These are phyloP conservation scores for Filosporella fistucella DNA, from an alignment of 495 filamentous ascomycete genomes.

Conservation along the genomic window DNA sequence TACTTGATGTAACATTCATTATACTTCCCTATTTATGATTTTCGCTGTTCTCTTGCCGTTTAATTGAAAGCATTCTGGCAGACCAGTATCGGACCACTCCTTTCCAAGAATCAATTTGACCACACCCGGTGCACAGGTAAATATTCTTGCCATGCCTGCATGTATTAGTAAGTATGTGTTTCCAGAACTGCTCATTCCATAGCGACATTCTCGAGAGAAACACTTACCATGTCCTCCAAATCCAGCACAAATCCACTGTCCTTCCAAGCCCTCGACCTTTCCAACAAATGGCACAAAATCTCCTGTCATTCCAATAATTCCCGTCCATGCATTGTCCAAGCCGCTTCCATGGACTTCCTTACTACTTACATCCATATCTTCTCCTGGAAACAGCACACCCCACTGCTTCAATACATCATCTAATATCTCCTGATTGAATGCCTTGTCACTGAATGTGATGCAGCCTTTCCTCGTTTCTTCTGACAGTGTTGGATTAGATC, in stretches of 20 bases:
- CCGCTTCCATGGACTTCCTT: constrained; percentile 20
- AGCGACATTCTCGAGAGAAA: neutral
- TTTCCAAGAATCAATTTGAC: constrained; percentile 25
- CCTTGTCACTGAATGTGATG: constrained; percentile 17
- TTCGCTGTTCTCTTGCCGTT: constrained; percentile 18
- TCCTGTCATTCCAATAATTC: constrained; percentile 28
- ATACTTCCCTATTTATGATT: constrained; percentile 1
- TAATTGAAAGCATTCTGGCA: constrained; percentile 28
- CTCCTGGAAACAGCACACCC: constrained; percentile 13
- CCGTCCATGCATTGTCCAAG: constrained; percentile 26
- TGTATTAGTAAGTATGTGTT: neutral
- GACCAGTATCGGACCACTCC: constrained; percentile 25
- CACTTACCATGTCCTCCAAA: constrained; percentile 28
- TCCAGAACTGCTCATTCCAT: neutral
- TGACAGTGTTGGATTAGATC: constrained; percentile 22
- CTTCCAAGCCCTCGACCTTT: constrained; percentile 13
- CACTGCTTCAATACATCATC: constrained; percentile 22
- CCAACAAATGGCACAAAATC: constrained; percentile 28
- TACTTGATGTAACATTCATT: too few species aligned
- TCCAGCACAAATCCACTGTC: constrained; percentile 28
- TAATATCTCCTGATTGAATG: constrained; percentile 22
- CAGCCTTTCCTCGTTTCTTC: constrained; percentile 6
- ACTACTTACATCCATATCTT: constrained; percentile 1
- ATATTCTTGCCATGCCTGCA: constrained; percentile 27
- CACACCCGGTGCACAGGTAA: constrained; percentile 22